Evolutionary conservation across 192 early-diverging fungal genomes (phyloP).

Genomic region (Obelidium mucronatum): DNA sequence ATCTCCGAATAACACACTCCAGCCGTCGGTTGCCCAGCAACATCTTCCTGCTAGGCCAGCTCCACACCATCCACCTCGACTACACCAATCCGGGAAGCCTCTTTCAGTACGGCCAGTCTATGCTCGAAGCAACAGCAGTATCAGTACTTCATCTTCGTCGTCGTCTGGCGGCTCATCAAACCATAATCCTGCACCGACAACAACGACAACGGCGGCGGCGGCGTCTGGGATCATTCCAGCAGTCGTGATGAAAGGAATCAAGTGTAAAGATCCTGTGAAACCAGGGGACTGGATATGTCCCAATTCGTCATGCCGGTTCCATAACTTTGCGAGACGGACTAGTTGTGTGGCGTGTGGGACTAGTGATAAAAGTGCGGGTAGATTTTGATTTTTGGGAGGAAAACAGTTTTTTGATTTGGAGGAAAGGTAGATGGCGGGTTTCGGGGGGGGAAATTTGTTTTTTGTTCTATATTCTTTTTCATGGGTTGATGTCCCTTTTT

Average conservation of each 20-base stretch:
- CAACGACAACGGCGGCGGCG: neutral
- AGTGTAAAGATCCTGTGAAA: conserved; percentile 30
- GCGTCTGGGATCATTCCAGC: conserved; percentile 31
- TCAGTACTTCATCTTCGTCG: neutral
- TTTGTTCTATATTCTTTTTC: neutral
- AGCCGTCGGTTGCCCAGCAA: no score
- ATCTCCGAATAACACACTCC: no score
- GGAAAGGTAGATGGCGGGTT: neutral
- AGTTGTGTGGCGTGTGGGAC: conserved; percentile 32
- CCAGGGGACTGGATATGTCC: conserved; percentile 35
- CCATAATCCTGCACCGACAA: neutral
- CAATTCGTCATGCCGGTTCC: conserved; percentile 16
- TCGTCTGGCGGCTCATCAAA: neutral
- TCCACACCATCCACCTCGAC: neutral
- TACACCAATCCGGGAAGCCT: neutral
- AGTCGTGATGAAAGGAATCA: conserved; percentile 29
- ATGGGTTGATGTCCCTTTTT: neutral
- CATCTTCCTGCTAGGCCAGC: no score
- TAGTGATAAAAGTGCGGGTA: conserved; percentile 17
- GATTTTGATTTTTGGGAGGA: no score
- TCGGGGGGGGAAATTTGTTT: neutral
- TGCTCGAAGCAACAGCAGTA: no score
- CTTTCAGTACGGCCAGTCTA: neutral
- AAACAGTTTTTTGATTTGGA: no score
- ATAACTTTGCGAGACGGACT: conserved; percentile 31